A percentile compares a stretch with the other conserved stretches of the same genome.
These are phyloP conservation scores for Mariannaea elegans DNA, from an alignment of 2,329 filamentous ascomycete species.

Conservation along the genomic window DNA sequence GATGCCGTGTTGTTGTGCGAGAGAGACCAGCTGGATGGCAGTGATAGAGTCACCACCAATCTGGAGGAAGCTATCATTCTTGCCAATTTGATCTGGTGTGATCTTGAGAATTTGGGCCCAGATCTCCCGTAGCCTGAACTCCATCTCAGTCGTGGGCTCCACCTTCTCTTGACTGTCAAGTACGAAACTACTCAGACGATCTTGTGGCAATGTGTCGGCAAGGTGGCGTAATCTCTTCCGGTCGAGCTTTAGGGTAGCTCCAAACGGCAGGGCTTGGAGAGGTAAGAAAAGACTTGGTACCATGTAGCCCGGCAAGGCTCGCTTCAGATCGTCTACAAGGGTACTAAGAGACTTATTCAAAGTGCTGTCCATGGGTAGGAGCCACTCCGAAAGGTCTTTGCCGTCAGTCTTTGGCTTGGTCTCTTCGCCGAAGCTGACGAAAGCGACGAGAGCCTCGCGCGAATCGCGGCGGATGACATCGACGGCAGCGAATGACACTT, in stretches of 20 bases:
- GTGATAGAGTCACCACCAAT: too few species aligned
- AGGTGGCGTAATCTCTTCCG: not conserved
- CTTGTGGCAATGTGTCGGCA: conserved; percentile 4
- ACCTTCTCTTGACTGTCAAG: not conserved
- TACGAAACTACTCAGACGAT: not conserved
- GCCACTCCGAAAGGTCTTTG: not conserved
- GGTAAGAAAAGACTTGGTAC: not conserved
- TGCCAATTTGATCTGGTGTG: conserved; percentile 8
- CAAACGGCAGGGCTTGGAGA: not conserved
- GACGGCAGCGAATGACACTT: conserved; percentile 3
- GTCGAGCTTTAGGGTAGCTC: conserved; percentile 16
- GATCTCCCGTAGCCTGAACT: conserved; percentile 41
- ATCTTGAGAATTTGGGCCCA: conserved; percentile 50
- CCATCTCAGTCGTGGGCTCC: not conserved
- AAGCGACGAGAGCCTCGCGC: conserved; percentile 7
- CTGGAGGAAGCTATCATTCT: conserved; percentile 58
- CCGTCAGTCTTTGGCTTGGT: not conserved
- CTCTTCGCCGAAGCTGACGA: not conserved
- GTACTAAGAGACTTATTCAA: not conserved
- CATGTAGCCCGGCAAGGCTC: not conserved
- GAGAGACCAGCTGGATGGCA: conserved; percentile 61
- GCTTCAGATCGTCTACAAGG: not conserved
- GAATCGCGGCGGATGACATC: conserved; percentile 7
- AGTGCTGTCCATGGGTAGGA: not conserved
- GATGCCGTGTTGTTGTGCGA: conserved; percentile 49